Conservation (phyloP, 768 basidiomycete genomes). For the Rubroboletus pulcherrimus region DNA sequence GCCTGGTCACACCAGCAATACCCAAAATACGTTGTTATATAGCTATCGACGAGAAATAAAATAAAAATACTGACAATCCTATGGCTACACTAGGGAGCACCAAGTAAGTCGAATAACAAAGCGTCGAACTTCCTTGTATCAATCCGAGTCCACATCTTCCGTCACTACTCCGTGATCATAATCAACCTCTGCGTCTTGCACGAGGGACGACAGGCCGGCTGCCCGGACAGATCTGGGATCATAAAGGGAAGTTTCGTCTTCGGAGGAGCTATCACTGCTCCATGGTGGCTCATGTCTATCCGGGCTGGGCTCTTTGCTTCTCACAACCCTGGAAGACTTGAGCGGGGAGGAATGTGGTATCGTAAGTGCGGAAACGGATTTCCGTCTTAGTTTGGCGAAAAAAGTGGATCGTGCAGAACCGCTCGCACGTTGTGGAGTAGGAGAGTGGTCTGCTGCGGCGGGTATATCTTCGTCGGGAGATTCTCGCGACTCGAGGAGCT, state of each 20-base stretch:
- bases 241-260: constrained; percentile 31
- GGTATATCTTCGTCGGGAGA: constrained; percentile 17
- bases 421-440: constrained; percentile 5
- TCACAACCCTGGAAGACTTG: constrained; percentile 18
- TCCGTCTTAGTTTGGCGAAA: constrained; percentile 41
- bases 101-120: neutral
- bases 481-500: constrained; percentile 35
- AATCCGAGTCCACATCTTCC: constrained; percentile 24
- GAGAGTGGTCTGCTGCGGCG: constrained; percentile 2
- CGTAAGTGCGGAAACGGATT: constrained; percentile 43
- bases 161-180: constrained; percentile 18
- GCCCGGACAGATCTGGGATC: constrained; percentile 9
- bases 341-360: constrained; percentile 33
- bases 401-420: constrained; percentile 31
- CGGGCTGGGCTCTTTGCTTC: constrained; percentile 27
- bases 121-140: neutral
- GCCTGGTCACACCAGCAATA: neutral
- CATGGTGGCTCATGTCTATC: constrained; percentile 38
- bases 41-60: neutral
- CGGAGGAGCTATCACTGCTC: constrained; percentile 63
- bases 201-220: constrained; percentile 7
- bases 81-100: constrained; percentile 4
- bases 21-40: neutral
- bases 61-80: neutral
- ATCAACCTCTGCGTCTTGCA: constrained; percentile 9